Percentiles rank a stretch among this genome's conserved stretches.
Evolutionary conservation across 495 filamentous ascomycete species (phyloP).

Genomic region (Aspergillus conjunctus): DNA sequence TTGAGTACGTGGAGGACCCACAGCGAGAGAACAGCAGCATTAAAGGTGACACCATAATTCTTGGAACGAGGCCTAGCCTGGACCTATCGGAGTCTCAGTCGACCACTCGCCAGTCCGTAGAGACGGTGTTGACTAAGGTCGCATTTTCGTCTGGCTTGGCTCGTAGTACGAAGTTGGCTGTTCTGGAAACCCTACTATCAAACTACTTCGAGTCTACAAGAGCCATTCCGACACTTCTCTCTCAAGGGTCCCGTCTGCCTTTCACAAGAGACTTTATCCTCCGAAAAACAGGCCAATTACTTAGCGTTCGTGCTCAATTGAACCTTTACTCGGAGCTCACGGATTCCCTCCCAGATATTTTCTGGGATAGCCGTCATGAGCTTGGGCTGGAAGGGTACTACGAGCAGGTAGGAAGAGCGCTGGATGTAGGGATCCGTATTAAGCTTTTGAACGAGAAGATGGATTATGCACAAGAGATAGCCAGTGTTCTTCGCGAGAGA

Average conservation of each 20-base stretch:
- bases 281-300: conserved; percentile 90
- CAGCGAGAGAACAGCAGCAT: conserved; percentile 75
- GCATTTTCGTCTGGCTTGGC: conserved; percentile 97
- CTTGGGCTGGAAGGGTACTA: conserved; percentile 90
- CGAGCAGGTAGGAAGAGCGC: conserved; percentile 82
- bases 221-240: conserved; percentile 73
- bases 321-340: conserved; percentile 98
- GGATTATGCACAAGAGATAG: conserved; percentile 96
- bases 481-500: conserved; percentile 81
- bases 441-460: conserved; percentile 93
- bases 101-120: conserved; percentile 49
- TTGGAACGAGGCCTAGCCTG: conserved; percentile 67
- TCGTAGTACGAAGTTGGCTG: conserved; percentile 92
- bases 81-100: conserved; percentile 20
- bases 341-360: conserved; percentile 91
- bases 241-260: conserved; percentile 62
- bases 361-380: conserved; percentile 92
- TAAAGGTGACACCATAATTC: conserved; percentile 83
- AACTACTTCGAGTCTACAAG: conserved; percentile 84
- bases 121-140: conserved; percentile 87
- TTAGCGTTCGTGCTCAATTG: conserved; percentile 85
- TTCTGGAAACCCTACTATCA: conserved; percentile 79
- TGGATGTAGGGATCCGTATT: conserved; percentile 93
- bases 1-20: conserved; percentile 82
- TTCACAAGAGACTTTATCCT: conserved; percentile 80